Evolutionary conservation across 164 flowering plant genomes (phyloP).

Genomic region (Berberis vulgaris): DNA sequence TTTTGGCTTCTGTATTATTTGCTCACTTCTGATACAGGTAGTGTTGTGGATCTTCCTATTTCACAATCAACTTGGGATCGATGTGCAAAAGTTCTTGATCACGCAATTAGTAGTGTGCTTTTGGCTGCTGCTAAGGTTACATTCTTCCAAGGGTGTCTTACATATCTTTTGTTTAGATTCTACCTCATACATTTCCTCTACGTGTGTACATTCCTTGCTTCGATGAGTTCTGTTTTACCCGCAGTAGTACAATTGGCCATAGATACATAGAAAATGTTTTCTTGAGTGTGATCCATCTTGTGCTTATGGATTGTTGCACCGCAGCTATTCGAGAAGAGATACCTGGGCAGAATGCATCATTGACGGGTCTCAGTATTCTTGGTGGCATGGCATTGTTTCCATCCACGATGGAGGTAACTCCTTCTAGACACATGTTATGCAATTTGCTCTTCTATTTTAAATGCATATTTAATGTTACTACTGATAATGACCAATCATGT

Average conservation of each 20-base stretch:
- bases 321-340: conserved; percentile 18
- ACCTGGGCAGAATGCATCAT: conserved; percentile 17
- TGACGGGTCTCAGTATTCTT: conserved; percentile 22
- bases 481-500: too few relatives aligned
- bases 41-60: conserved; percentile 20
- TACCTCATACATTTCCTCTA: conserved; percentile 19
- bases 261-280: conserved; percentile 17
- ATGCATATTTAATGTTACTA: too few relatives aligned
- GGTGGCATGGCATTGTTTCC: conserved; percentile 26
- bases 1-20: conserved; percentile 21
- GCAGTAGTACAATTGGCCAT: conserved; percentile 20
- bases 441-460: too few relatives aligned
- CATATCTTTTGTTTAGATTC: conserved; percentile 20
- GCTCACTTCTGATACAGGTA: conserved; percentile 17
- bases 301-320: conserved; percentile 18
- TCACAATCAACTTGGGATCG: conserved; percentile 13
- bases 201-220: conserved; percentile 17
- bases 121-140: conserved; percentile 21
- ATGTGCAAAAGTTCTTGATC: conserved; percentile 19
- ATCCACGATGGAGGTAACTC: conserved; percentile 17
- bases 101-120: conserved; percentile 18
- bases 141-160: conserved; percentile 19
- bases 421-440: not conserved
- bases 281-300: conserved; percentile 11
- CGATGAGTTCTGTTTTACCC: conserved; percentile 18